A percentile compares a stretch with the other conserved stretches of the same genome.
These are phyloP conservation scores for Furcasterigmium furcatum DNA, from an alignment of 2,329 filamentous ascomycete genomes.

Conservation along the genomic window DNA sequence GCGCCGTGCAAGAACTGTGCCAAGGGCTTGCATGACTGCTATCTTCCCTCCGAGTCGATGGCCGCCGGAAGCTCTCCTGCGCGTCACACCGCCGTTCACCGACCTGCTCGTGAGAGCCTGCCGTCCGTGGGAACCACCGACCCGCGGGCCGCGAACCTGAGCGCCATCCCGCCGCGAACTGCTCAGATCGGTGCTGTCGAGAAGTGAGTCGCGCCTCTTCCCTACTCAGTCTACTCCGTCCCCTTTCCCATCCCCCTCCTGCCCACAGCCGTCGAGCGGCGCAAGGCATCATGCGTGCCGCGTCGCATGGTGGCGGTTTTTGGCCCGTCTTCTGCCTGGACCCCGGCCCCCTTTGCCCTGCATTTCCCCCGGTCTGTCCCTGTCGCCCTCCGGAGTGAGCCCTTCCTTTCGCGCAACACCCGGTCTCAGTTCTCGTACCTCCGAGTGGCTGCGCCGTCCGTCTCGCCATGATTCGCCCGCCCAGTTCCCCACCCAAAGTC, in stretches of 20 bases:
- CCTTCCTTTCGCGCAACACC: neutral
- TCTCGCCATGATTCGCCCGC: neutral
- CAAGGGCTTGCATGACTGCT: slow-evolving; percentile 62
- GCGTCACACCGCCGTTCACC: slow-evolving; percentile 41
- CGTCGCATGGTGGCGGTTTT: neutral
- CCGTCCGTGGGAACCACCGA: slow-evolving; percentile 48
- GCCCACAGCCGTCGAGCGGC: slow-evolving; percentile 5
- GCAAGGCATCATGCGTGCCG: slow-evolving; percentile 1
- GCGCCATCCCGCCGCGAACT: slow-evolving; percentile 43
- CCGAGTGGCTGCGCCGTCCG: slow-evolving; percentile 1
- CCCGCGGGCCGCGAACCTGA: slow-evolving; percentile 37
- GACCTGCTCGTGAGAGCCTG: slow-evolving; percentile 50
- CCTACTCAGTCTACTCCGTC: slow-evolving; percentile 6
- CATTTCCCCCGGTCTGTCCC: neutral
- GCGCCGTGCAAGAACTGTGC: slow-evolving; percentile 63
- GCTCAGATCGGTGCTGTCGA: slow-evolving; percentile 40
- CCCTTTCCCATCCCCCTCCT: neutral
- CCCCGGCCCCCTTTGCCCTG: neutral
- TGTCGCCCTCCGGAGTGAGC: neutral
- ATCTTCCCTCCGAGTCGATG: slow-evolving; percentile 58
- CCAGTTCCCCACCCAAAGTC: slow-evolving; percentile 4
- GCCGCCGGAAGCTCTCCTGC: slow-evolving; percentile 57
- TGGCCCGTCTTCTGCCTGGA: neutral
- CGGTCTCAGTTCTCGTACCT: slow-evolving; percentile 1
- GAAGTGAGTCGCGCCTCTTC: slow-evolving; percentile 44